Conservation (phyloP, 768 basidiomycete genomes). For the Lactifluus piperatus region DNA sequence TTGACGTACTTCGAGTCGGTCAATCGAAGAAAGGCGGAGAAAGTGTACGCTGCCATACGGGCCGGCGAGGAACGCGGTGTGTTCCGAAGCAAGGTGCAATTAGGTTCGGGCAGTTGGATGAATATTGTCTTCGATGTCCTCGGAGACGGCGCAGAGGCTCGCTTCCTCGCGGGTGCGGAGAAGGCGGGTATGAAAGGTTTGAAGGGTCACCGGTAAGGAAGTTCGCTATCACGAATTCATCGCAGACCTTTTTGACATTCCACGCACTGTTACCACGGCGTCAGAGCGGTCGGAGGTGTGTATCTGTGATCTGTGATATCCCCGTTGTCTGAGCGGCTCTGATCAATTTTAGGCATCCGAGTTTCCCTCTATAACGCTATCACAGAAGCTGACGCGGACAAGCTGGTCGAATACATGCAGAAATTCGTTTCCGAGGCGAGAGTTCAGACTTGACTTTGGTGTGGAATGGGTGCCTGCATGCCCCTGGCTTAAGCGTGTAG, state of each 20-base stretch:
- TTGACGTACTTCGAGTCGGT: slow-evolving; percentile 52
- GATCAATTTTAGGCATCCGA: slow-evolving; percentile 48
- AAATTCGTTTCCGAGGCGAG: slow-evolving; percentile 34
- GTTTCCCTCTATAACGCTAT: slow-evolving; percentile 87
- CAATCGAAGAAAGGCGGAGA: slow-evolving; percentile 66
- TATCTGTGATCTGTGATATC: neutral
- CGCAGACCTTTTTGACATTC: neutral
- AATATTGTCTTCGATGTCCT: slow-evolving; percentile 81
- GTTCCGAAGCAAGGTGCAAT: slow-evolving; percentile 61
- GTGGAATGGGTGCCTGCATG: neutral
- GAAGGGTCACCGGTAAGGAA: slow-evolving; percentile 81
- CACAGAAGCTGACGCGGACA: slow-evolving; percentile 62
- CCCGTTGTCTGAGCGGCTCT: neutral
- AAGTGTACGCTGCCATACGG: slow-evolving; percentile 65
- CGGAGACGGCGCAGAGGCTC: slow-evolving; percentile 61
- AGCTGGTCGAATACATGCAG: slow-evolving; percentile 48
- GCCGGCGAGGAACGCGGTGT: slow-evolving; percentile 65
- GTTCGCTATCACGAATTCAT: neutral
- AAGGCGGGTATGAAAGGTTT: slow-evolving; percentile 71
- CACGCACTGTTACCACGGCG: neutral
- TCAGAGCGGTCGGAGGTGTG: slow-evolving; percentile 20
- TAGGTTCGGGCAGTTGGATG: slow-evolving; percentile 86
- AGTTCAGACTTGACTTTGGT: neutral
- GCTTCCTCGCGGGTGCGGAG: slow-evolving; percentile 78
- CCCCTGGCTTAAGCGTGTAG: neutral